Evolutionary conservation across 306 rosid genomes (phyloP).

Genomic region (Potentilla sterilis): DNA sequence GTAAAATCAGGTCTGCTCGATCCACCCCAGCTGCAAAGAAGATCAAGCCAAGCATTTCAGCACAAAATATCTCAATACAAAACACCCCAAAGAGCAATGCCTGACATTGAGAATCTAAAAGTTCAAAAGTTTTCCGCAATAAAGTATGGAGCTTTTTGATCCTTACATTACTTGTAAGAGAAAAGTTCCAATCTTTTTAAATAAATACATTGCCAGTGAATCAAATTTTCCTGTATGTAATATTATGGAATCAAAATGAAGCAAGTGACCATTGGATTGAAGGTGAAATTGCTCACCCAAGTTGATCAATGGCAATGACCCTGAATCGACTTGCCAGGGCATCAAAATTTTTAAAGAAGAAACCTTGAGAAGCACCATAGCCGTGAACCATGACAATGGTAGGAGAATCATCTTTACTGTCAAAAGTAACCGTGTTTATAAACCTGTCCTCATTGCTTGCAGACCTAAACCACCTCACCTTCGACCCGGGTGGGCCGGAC

Average conservation of each 20-base stretch:
- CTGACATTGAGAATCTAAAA: background rate
- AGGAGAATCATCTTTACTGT: slow-evolving; percentile 64
- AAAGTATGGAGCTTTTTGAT: background rate
- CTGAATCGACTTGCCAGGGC: slow-evolving; percentile 84
- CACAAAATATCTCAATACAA: background rate
- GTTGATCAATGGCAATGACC: slow-evolving; percentile 89
- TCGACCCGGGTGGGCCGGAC: slow-evolving; percentile 86
- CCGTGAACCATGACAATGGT: slow-evolving; percentile 95
- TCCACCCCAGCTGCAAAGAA: slow-evolving; percentile 90
- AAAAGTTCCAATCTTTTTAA: background rate
- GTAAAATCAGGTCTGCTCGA: slow-evolving; percentile 99
- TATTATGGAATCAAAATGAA: background rate
- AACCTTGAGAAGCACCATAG: slow-evolving; percentile 83
- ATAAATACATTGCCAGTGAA: background rate
- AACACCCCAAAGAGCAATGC: background rate
- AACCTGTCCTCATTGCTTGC: slow-evolving; percentile 71
- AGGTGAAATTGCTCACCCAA: slow-evolving; percentile 58
- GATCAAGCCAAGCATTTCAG: slow-evolving; percentile 15
- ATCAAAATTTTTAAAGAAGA: slow-evolving; percentile 92
- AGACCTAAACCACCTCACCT: slow-evolving; percentile 83
- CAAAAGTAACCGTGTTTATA: slow-evolving; percentile 83
- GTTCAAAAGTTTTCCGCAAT: background rate
- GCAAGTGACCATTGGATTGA: background rate
- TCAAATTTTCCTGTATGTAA: background rate
- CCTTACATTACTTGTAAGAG: background rate